Conservation (phyloP, 306 rosid genomes). For the Cucumis melo region DNA sequence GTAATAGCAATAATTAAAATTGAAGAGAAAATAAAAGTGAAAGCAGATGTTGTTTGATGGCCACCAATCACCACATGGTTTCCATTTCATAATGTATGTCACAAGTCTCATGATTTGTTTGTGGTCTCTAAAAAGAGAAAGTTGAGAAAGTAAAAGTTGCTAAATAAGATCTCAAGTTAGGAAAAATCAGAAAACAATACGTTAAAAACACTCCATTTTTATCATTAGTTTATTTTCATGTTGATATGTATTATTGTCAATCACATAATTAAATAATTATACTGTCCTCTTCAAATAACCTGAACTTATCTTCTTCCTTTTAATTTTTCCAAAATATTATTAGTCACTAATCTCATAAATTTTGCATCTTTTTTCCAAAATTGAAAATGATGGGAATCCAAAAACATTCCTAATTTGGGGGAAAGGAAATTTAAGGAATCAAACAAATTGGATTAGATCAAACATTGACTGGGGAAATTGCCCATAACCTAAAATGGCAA, state of each 20-base stretch:
- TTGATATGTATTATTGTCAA: not conserved
- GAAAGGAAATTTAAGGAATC: not conserved
- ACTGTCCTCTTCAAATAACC: not conserved
- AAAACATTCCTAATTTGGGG: not conserved
- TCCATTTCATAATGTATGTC: not conserved
- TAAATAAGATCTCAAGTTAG: not conserved
- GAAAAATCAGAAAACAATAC: not conserved
- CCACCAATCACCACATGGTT: not conserved
- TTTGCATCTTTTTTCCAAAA: not conserved
- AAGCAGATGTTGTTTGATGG: not conserved
- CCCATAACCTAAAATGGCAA: not conserved
- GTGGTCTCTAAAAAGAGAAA: not conserved
- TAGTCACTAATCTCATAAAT: not conserved
- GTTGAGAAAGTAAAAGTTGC: not conserved
- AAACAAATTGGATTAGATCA: not conserved
- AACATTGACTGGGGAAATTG: not conserved
- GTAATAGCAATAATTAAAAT: not conserved
- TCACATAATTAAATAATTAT: not conserved
- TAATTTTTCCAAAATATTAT: too few relatives aligned
- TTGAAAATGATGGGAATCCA: not conserved
- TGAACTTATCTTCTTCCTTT: not conserved
- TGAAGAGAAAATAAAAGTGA: not conserved
- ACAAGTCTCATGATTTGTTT: not conserved
- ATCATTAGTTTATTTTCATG: not conserved
- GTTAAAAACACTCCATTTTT: not conserved